These are phyloP conservation scores for Microdochium paspali DNA, from an alignment of 2,329 filamentous ascomycete genomes.

Conservation along the genomic window DNA sequence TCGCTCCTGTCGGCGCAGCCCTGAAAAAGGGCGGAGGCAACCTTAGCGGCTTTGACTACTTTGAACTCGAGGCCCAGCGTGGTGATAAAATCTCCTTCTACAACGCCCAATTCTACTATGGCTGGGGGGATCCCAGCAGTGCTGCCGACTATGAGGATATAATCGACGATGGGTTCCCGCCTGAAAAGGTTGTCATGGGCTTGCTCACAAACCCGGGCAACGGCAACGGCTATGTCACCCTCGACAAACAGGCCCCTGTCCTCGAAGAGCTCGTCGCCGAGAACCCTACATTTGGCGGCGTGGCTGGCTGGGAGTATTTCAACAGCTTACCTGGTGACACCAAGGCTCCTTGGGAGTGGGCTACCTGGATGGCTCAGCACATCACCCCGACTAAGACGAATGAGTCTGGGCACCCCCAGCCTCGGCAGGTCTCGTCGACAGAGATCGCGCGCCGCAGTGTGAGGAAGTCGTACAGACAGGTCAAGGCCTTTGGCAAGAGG, in stretches of 20 bases:
- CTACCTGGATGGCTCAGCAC: slow-evolving; percentile 23
- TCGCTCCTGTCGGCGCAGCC: slow-evolving; percentile 75
- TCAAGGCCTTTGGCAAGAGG: slow-evolving; percentile 15
- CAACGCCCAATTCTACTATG: slow-evolving; percentile 89
- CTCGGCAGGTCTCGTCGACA: slow-evolving; percentile 12
- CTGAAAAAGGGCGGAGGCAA: slow-evolving; percentile 45
- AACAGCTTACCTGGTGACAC: slow-evolving; percentile 62
- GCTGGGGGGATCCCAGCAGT: slow-evolving; percentile 56
- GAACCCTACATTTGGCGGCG: slow-evolving; percentile 68
- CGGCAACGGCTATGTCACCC: slow-evolving; percentile 44
- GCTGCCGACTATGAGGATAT: slow-evolving; percentile 40
- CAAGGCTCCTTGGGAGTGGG: slow-evolving; percentile 69
- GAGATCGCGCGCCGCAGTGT: slow-evolving; percentile 15
- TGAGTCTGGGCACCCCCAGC: slow-evolving; percentile 6
- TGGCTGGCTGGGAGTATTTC: slow-evolving; percentile 96
- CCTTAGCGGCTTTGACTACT: slow-evolving; percentile 76
- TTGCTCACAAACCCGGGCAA: slow-evolving; percentile 72
- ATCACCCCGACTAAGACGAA: slow-evolving; percentile 5
- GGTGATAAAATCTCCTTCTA: slow-evolving; percentile 70
- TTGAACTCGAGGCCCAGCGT: slow-evolving; percentile 58
- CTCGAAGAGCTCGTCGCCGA: slow-evolving; percentile 29
- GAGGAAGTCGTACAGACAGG: slow-evolving; percentile 12
- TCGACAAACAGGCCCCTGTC: slow-evolving; percentile 34
- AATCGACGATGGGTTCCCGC: slow-evolving; percentile 56
- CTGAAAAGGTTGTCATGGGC: slow-evolving; percentile 68